Percentiles rank a stretch among this genome's conserved stretches.
These are phyloP conservation scores for Massariosphaeria phaeospora DNA, from an alignment of 495 filamentous ascomycete genomes.

Conservation along the genomic window DNA sequence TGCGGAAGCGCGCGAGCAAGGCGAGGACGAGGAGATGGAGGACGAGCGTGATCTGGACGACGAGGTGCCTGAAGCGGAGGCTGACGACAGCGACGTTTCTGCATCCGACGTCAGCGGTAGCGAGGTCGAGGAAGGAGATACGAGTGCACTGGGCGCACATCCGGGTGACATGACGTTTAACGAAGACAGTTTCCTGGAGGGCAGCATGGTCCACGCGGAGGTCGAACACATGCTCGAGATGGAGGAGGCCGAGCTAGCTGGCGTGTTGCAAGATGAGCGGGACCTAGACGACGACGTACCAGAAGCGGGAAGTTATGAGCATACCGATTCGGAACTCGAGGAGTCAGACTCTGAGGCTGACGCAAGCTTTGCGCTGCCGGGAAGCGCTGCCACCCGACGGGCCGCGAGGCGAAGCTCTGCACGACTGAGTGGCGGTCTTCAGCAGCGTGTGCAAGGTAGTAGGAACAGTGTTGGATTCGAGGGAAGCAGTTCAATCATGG, in stretches of 20 bases:
- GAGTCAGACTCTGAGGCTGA: slow-evolving; percentile 43
- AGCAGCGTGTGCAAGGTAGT: slow-evolving; percentile 3
- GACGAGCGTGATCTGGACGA: slow-evolving; percentile 54
- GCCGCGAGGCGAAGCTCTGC: slow-evolving; percentile 1
- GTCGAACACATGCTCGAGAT: slow-evolving; percentile 35
- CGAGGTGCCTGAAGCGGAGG: slow-evolving; percentile 62
- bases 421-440: slow-evolving; percentile 5
- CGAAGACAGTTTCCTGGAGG: slow-evolving; percentile 38
- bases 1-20: slow-evolving; percentile 5
- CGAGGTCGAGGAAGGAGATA: slow-evolving; percentile 30
- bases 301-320: slow-evolving; percentile 65
- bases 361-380: background rate
- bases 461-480: slow-evolving; percentile 24
- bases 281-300: slow-evolving; percentile 65
- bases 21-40: slow-evolving; percentile 30
- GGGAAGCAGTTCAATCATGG: slow-evolving; percentile 29
- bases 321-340: slow-evolving; percentile 80
- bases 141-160: background rate
- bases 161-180: slow-evolving; percentile 31
- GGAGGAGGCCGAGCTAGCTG: slow-evolving; percentile 41
- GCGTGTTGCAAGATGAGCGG: slow-evolving; percentile 48
- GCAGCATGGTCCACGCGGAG: slow-evolving; percentile 35
- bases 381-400: too few relatives aligned
- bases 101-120: slow-evolving; percentile 39
- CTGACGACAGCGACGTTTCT: slow-evolving; percentile 44